Base-by-base conservation (phyloP, 2,329 filamentous ascomycete genomes). In the Raffaelea albimanens region DNA sequence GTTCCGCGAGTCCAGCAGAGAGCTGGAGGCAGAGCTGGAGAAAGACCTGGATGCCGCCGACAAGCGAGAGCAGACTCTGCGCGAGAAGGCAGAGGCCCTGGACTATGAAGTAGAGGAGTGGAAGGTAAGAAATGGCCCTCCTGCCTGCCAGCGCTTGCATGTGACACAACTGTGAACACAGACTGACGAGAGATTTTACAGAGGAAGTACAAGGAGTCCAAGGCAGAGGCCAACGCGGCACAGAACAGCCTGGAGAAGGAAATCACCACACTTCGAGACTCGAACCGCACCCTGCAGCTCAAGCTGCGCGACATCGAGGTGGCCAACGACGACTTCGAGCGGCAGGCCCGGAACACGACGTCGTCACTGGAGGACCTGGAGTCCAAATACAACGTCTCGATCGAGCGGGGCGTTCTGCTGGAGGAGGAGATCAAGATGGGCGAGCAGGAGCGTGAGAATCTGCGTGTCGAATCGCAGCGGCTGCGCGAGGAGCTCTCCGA, bases 341-440 rank as follows among this genome's bases (percentile, higher is more conserved):
- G 89, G 55, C 91, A 97, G 69, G 91, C 93, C 56, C 83, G 93
- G 57, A 93, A 96, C 66, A 96, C 91, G 23, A 90, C 88, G 33
- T 96, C 90, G 40, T 96, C 91, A 44, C 78, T 97, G 52, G 93
- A 98, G 67, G 93, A 98, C 61, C 75, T 98, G 65, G 93, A 98
- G 67, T 91, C 86, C 53, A 98, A 97, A 67, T 96, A 93, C 67
- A 97, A 96, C 63, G 80, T 94, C 48, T 81, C 90, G 4, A 94
- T 98, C 57, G 93, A 98, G 68, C 77, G 91, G 46, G 82, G 78
- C 10, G 93, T 98, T 22, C 80, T 98, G 76, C 78, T 96, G 68
- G 93, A 98, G 62, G 90, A 96, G 64, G 93, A 97, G 64, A 85
- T 97, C 59, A 91, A 85, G 67, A 77, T 80, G 40, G 87, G 88